These are phyloP conservation scores for Rutstroemia sp. DNA, from an alignment of 2,329 filamentous ascomycete genomes.

Conservation along the genomic window DNA sequence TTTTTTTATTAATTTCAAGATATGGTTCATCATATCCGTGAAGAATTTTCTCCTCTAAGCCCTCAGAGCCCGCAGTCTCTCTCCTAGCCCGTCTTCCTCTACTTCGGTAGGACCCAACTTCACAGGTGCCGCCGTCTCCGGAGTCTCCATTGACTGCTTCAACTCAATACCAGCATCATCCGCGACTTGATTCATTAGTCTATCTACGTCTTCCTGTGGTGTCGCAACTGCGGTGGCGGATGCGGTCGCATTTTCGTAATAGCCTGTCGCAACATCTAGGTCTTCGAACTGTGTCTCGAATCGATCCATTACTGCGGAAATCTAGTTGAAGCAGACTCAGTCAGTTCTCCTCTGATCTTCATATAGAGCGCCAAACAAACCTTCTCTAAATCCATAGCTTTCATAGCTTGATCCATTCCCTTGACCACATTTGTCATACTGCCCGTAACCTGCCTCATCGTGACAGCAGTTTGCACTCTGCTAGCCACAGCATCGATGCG, in stretches of 20 bases:
- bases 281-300: constrained; percentile 52
- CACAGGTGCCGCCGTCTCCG: constrained; percentile 48
- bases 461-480: constrained; percentile 55
- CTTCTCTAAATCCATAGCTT: constrained; percentile 55
- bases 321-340: constrained; percentile 32
- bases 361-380: constrained; percentile 28
- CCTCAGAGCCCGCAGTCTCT: constrained; percentile 47
- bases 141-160: constrained; percentile 61
- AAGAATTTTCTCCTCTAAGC: background rate
- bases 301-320: constrained; percentile 58
- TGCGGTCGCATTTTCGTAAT: constrained; percentile 77
- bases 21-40: background rate
- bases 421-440: constrained; percentile 56
- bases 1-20: too few species aligned
- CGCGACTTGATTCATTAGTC: constrained; percentile 75
- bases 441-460: constrained; percentile 52
- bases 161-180: constrained; percentile 84
- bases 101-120: constrained; percentile 65
- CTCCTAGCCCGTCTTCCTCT: constrained; percentile 66
- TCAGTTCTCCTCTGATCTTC: background rate
- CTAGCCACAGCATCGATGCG: constrained; percentile 53
- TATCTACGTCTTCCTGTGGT: constrained; percentile 79
- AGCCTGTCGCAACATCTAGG: constrained; percentile 38
- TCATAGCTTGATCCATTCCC: constrained; percentile 56
- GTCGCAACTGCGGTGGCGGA: constrained; percentile 68